Conservation (phyloP, 768 basidiomycete genomes). For the Pisolithus marmoratus region DNA sequence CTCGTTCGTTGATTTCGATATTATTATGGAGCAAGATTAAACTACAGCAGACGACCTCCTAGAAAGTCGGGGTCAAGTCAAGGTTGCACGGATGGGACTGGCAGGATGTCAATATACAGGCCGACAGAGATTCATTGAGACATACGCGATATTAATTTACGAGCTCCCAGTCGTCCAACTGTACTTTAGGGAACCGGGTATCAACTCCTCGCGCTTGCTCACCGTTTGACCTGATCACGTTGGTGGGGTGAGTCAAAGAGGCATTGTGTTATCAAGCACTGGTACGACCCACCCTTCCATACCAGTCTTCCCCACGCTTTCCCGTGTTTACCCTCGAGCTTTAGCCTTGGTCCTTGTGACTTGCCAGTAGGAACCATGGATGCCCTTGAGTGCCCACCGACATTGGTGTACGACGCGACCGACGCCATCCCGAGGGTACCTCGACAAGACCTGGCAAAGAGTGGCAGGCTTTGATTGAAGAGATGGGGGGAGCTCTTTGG, state of each 20-base stretch:
- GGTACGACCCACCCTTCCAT: constrained; percentile 61
- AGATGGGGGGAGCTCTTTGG: constrained; percentile 52
- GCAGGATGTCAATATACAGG: not conserved
- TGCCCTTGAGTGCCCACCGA: constrained; percentile 68
- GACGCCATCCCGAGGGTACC: constrained; percentile 59
- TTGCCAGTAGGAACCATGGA: constrained; percentile 65
- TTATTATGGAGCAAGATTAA: no score
- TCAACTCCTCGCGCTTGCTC: constrained; percentile 55
- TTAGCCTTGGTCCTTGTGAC: constrained; percentile 68
- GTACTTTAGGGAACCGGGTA: constrained; percentile 71
- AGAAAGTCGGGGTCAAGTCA: no score
- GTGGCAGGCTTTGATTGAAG: constrained; percentile 54
- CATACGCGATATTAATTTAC: constrained; percentile 14
- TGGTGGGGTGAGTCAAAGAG: not conserved
- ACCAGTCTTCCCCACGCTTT: constrained; percentile 78
- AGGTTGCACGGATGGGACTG: no score
- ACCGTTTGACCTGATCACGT: constrained; percentile 47
- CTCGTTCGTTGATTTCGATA: no score
- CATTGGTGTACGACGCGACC: constrained; percentile 67
- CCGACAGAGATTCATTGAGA: not conserved
- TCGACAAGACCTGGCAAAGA: constrained; percentile 67
- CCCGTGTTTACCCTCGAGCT: constrained; percentile 68
- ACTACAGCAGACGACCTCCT: no score
- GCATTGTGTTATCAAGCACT: not conserved
- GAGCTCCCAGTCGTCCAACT: constrained; percentile 56